Base-by-base conservation (phyloP, 2,329 filamentous ascomycete genomes). In the Diaporthe caulivora region DNA sequence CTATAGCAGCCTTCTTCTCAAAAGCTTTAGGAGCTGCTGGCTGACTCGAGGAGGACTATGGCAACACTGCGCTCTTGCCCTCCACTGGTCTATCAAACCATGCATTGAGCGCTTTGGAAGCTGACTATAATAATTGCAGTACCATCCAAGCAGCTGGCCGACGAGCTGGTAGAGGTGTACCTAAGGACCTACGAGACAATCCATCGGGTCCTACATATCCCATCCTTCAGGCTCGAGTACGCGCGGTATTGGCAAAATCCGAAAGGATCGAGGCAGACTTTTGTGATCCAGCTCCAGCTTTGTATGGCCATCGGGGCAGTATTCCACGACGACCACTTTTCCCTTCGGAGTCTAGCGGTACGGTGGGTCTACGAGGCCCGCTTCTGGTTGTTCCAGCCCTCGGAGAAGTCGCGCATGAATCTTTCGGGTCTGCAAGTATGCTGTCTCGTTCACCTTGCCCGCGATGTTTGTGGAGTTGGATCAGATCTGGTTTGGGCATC, bases 361-460 rank as follows among this genome's bases (percentile, higher is more conserved):
- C 83, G 80, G 37, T 92, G 90, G 90, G 80, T 91, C 0, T 87
- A 88, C 71, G 89, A 91, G 75, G 89, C 86, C 0, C 87, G 89
- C 57, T 85, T 84, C 0, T 92, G 88, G 87, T 68, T 88, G 0
- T 85, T 86, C 0, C 84, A 85, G 7, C 90, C 90, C 0, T 82
- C 86, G 3, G 87, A 86, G 77, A 92, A 92, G 74, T 83, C 84
- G 0, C 81, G 84, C 0, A 81, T 91, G 0, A 84, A 82, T 1
- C 80, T 91, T 0, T 84, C 86, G 40, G 84, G 82, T n/a, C 74
- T 92, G 0, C 90, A 92, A 73, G 84, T 80, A 0, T 81, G 82
- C 9, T 78, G 87, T 2, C 78, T 89, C 0, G 81, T 87, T 1
- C 74, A 87, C 4, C 74, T 88, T 1, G 86, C 86, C 77, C 82